Base-by-base conservation (phyloP, 257 asterid genomes). In the Eucommia ulmoides region DNA sequence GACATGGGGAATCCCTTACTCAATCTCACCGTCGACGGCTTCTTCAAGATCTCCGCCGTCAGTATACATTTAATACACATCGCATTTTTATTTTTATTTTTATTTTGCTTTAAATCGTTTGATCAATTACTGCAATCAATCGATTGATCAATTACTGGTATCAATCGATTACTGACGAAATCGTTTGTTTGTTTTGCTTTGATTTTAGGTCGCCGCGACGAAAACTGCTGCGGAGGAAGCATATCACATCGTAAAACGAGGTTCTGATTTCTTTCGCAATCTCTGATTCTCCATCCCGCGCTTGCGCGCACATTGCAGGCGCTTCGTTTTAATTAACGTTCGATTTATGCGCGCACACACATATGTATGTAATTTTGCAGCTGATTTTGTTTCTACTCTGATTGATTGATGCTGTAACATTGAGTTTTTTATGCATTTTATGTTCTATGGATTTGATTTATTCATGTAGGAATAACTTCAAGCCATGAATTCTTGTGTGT, bases 31-130 rank as follows among this genome's bases (percentile, higher is more conserved):
- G 60, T 82, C 17, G 88, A 86, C 60, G 85, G 85, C 19, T 86
- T 86, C 82, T 60, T 77, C 76, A 82, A 79, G 73, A 75, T 82
- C 33, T 88, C 92, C 76, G 25, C 77, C 51, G 94, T 85, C 71
- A 73, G 21, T 42, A 2, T 29, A 20, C n/a, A n/a, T n/a, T n/a
- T n/a, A n/a, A n/a, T n/a, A n/a, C n/a, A n/a, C n/a, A n/a, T n/a
- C n/a, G n/a, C n/a, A n/a, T n/a, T n/a, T 8, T 20, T 45, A 20
- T 24, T 24, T 6, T 22, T 45, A 9, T 1, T 14, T 50, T 51
- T 16, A 22, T 23, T 19, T 44, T 25, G 19, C n/a, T 41, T 33
- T 7, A 49, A 3, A 25, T 14, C 44, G 45, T 48, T 45, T 14
- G 26, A 23, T 35, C 38, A 29, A 8, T 29, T 0, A 6, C 38